Percentiles rank a stretch among this genome's conserved stretches.
phyloP scores from a whole-genome alignment of 306 rosid genomes.

The Prunus salicina region DNA sequence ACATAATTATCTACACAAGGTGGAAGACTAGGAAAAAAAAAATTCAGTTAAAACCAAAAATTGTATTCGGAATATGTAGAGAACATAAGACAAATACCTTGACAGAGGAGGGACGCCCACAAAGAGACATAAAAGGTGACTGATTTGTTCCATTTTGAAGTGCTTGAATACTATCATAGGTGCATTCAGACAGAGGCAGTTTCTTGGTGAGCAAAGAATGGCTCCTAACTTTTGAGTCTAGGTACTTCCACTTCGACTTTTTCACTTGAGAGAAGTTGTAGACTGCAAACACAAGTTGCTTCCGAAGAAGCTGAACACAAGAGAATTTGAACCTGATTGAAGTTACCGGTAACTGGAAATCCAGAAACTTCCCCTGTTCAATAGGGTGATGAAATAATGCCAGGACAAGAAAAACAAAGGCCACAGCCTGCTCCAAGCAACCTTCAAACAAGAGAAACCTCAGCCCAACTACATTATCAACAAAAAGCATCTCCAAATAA shows the following conservation, averaged over 20 bases:
- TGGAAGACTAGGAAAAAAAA: background rate
- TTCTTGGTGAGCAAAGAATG: slow-evolving; percentile 69
- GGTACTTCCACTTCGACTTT: slow-evolving; percentile 63
- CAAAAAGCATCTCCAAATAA: slow-evolving; percentile 81
- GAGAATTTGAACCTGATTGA: slow-evolving; percentile 82
- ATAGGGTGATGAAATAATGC: slow-evolving; percentile 50
- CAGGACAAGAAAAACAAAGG: slow-evolving; percentile 58
- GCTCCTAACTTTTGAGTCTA: slow-evolving; percentile 63
- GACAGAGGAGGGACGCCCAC: slow-evolving; percentile 32
- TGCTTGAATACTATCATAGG: slow-evolving; percentile 77
- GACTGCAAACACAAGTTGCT: slow-evolving; percentile 75
- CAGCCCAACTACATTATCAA: slow-evolving; percentile 82
- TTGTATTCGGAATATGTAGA: slow-evolving; percentile 6
- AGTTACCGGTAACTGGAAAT: slow-evolving; percentile 68
- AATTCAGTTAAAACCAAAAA: background rate
- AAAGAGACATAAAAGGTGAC: slow-evolving; percentile 29
- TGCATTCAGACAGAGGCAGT: slow-evolving; percentile 78
- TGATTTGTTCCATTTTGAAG: slow-evolving; percentile 57
- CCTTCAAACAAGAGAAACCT: slow-evolving; percentile 81
- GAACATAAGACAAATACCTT: slow-evolving; percentile 51
- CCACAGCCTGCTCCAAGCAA: slow-evolving; percentile 65
- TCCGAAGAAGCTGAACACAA: slow-evolving; percentile 41
- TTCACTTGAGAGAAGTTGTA: slow-evolving; percentile 60
- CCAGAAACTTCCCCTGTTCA: slow-evolving; percentile 42
- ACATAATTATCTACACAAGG: background rate